Conservation (phyloP, 306 rosid genomes). For the Medicago arabica region DNA sequence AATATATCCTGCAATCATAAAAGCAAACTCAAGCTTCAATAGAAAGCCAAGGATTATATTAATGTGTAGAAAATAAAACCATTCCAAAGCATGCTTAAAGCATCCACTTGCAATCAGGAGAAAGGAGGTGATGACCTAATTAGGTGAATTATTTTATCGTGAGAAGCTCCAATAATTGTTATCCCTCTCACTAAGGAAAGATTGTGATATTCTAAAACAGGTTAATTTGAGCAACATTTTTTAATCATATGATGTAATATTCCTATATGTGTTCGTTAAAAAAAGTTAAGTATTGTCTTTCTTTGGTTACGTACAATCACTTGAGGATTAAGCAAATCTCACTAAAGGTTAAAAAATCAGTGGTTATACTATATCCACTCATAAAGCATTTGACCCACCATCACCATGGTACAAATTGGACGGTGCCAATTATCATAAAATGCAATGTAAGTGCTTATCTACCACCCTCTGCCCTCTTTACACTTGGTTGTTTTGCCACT, state of each 20-base stretch:
- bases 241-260: conserved; percentile 21
- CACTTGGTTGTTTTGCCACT: conserved; percentile 35
- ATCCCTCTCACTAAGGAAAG: conserved; percentile 27
- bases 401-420: conserved; percentile 37
- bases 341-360: conserved; percentile 42
- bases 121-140: neutral
- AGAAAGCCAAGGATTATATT: neutral
- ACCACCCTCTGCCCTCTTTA: conserved; percentile 41
- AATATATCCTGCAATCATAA: neutral
- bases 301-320: conserved; percentile 12
- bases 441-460: conserved; percentile 39
- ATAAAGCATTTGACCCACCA: conserved; percentile 45
- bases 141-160: neutral
- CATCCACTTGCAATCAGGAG: neutral
- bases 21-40: conserved; percentile 6
- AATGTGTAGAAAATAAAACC: neutral
- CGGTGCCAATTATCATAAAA: conserved; percentile 42
- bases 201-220: neutral
- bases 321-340: conserved; percentile 41
- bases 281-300: conserved; percentile 33
- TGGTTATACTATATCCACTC: conserved; percentile 45
- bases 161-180: conserved; percentile 29
- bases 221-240: conserved; percentile 8
- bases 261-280: neutral
- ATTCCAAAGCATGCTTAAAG: neutral